Evolutionary conservation across 441 rosid species (phyloP), one percentile per base, ranked within the genome.

Genomic region (Erodium moschatum): DNA sequence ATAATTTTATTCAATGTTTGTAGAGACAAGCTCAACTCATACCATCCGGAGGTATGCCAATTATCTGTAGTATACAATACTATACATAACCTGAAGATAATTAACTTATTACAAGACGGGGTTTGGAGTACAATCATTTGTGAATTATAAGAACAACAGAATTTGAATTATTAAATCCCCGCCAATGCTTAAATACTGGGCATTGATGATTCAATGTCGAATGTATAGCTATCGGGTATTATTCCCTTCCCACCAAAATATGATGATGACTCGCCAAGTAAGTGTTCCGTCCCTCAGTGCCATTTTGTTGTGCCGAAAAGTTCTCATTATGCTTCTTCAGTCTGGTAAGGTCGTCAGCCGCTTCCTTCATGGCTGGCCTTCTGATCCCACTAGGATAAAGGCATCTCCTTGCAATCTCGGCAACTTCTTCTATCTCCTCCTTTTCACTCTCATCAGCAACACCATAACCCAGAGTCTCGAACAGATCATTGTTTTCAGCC

Each of bases 401-500:
- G 24, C 70, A 68, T 60, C 50, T 68, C 61, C 16, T 27, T 0
- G 50, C 18, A 40, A 80, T 33, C 67, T 74, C 73, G 3, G 78
- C 78, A 16, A 77, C 65, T 5, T 0, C 66, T 74, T 74, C 73
- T 11, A 77, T 46, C 76, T 80, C 80, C 60, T 74, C 78, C 71
- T 9, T 69, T 65, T 74, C 74, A 1, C 10, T 27, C 63, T 72
- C 66, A 46, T 63, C 65, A 7, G 73, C 62, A 18, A 70, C 73
- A 5, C 60, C n/a, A 31, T 75, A 78, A 52, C 70, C 29, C 6
- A 75, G 52, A 10, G 65, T 54, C 4, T 61, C 6, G 29, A 0
- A 5, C 0, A 78, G 72, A 12, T 40, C 15, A 13, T 63, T 61
- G 54, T 27, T 68, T 60, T 73, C 69, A 9, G 73, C 5, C 9